Evolutionary conservation across 495 filamentous ascomycete genomes (phyloP), one percentile per base, ranked within the genome.

Genomic region (Aspergillus hancockii): DNA sequence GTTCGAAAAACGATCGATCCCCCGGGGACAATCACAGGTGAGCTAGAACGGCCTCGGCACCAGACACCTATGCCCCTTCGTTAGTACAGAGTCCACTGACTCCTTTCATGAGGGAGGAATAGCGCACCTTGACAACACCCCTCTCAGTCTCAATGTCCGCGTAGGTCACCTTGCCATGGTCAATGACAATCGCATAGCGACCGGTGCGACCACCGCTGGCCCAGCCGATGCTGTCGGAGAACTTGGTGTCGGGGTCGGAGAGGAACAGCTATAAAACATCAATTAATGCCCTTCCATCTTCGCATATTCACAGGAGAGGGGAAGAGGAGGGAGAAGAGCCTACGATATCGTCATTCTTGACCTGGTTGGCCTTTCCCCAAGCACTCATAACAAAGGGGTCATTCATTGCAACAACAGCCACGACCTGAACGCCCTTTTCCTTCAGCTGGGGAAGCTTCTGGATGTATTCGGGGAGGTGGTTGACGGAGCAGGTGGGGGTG

Each of bases 371-470:
- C 82, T 96, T 97, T 64, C 87, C 90, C 93, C 93, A 98, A 14
- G 93, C 93, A 62, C 85, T 86, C 91, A 96, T 96, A 55, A 98
- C 93, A 67, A 84, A 96, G 14, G 86, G 80, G 75, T 97, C 92
- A 64, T 98, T 97, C 79, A 77, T 90, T 21, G 91, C 90, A 65
- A 96, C 85, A 56, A 93, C 87, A 18, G 90, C 82, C 49, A 97
- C 84, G 52, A 90, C 69, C 72, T 97, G 90, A 22, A 97, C 91
- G 30, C 91, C 92, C 81, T 93, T 93, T 61, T 79, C 77, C 71
- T 86, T 87, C 70, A 97, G 77, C 59, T 86, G 73, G n/a, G 79
- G 66, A 19, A 90, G 75, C 61, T 91, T 88, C 74, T 82, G 67
- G 63, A 97, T 86, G 80, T 92, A 97, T 36, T 88, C 88, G 8